These are phyloP conservation scores for Phytophthora pseudosyringae DNA, from an alignment of 352 stramenopile genomes.

Conservation along the genomic window DNA sequence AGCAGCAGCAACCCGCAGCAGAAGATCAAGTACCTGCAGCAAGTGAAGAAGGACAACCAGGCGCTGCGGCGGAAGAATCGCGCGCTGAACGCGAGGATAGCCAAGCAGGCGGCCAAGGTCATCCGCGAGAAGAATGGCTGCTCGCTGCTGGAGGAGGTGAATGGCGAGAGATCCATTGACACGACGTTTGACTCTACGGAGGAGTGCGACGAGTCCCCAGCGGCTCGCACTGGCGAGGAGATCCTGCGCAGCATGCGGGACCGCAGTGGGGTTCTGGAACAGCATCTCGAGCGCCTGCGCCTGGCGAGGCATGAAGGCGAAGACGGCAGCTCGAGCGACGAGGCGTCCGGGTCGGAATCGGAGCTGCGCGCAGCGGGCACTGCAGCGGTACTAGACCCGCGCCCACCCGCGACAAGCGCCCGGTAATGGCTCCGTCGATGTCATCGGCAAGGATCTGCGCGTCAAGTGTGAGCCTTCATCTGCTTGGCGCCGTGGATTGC, in stretches of 20 bases:
- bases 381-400: background rate
- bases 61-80: constrained; percentile 55
- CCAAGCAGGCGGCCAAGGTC: constrained; percentile 18
- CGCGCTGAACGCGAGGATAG: constrained; percentile 60
- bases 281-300: constrained; percentile 54
- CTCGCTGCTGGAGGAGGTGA: constrained; percentile 2
- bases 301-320: constrained; percentile 33
- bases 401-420: background rate
- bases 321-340: background rate
- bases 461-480: constrained; percentile 9
- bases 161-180: constrained; percentile 3
- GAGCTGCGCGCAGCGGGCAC: constrained; percentile 2
- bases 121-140: constrained; percentile 31
- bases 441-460: constrained; percentile 9
- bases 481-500: constrained; percentile 27
- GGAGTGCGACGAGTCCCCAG: constrained; percentile 31
- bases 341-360: constrained; percentile 4
- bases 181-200: constrained; percentile 12
- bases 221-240: constrained; percentile 40
- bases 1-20: constrained; percentile 72
- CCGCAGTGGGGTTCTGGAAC: constrained; percentile 54
- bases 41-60: constrained; percentile 74
- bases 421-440: constrained; percentile 3
- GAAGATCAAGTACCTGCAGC: constrained; percentile 78
- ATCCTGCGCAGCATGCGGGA: constrained; percentile 61